Evolutionary conservation across 2,329 filamentous ascomycete genomes (phyloP).

Genomic region (Verticillium albo-atrum): DNA sequence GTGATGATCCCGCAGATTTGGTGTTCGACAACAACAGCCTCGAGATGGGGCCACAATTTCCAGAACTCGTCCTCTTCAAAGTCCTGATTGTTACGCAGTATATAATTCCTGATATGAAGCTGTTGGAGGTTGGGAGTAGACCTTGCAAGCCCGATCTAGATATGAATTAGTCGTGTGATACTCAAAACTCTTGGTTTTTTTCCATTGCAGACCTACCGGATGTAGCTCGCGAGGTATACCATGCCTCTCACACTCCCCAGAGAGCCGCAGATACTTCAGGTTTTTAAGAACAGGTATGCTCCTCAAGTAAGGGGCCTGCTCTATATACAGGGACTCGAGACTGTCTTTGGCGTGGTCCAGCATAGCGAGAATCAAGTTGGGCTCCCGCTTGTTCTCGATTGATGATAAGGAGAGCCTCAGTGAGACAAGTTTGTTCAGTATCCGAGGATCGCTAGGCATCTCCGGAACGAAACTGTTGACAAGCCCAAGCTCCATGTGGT

Average conservation of each 20-base stretch:
- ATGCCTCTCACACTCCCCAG: neutral
- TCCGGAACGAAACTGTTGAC: neutral
- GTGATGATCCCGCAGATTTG: constrained; percentile 11
- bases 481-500: constrained; percentile 5
- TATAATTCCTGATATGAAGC: constrained; percentile 8
- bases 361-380: neutral
- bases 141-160: constrained; percentile 7
- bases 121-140: constrained; percentile 10
- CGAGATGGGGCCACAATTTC: constrained; percentile 23
- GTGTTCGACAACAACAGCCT: constrained; percentile 20
- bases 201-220: too few species aligned
- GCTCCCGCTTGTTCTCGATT: neutral
- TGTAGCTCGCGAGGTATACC: neutral
- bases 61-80: constrained; percentile 8
- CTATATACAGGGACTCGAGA: neutral
- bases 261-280: neutral
- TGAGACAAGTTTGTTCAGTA: constrained; percentile 5
- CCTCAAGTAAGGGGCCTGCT: neutral
- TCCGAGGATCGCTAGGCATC: constrained; percentile 7
- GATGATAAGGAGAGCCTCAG: constrained; percentile 5
- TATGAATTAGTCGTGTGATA: neutral
- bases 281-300: neutral
- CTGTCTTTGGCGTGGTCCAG: neutral
- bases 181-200: neutral
- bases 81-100: constrained; percentile 8